phyloP scores from a whole-genome alignment of 2,329 filamentous ascomycete species.

The Aspergillus persii region DNA sequence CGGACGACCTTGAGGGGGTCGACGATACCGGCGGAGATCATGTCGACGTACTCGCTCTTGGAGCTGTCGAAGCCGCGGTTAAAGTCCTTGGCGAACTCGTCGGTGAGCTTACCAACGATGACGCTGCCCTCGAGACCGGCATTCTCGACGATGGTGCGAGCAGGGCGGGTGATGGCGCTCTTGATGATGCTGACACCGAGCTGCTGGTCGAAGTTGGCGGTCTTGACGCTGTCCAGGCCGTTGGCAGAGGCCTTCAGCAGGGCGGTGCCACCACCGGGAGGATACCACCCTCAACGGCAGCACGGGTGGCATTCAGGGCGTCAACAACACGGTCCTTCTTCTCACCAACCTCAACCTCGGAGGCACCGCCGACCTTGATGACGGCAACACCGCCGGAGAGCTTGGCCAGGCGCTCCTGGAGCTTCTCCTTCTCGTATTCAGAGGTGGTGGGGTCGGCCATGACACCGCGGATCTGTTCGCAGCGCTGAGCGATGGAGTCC shows the following conservation, averaged over 20 bases:
- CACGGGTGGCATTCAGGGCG: constrained; percentile 94
- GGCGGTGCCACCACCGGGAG: constrained; percentile 95
- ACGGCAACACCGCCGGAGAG: constrained; percentile 98
- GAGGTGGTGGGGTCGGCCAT: constrained; percentile 91
- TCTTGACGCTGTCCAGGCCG: constrained; percentile 77
- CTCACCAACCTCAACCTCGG: constrained; percentile 97
- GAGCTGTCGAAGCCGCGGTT: constrained; percentile 97
- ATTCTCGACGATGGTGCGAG: constrained; percentile 95
- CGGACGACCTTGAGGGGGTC: constrained; percentile 99
- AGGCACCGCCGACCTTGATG: constrained; percentile 97
- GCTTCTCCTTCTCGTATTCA: constrained; percentile 99
- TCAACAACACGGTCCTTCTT: constrained; percentile 99
- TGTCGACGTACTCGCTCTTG: constrained; percentile 98
- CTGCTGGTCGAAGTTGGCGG: constrained; percentile 97
- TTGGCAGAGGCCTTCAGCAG: constrained; percentile 95
- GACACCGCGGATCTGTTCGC: constrained; percentile 98
- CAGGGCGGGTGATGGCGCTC: constrained; percentile 94
- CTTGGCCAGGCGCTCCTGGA: constrained; percentile 99
- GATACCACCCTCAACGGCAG: constrained; percentile 98
- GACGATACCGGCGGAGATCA: constrained; percentile 95
- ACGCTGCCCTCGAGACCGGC: constrained; percentile 94
- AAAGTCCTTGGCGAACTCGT: constrained; percentile 89
- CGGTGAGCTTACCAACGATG: constrained; percentile 94
- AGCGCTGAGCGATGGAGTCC: constrained; percentile 88
- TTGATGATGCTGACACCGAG: constrained; percentile 97